Evolutionary conservation across 2,329 filamentous ascomycete species (phyloP), one percentile per base, ranked within the genome.

Genomic region (Aspergillus carbonarius): DNA sequence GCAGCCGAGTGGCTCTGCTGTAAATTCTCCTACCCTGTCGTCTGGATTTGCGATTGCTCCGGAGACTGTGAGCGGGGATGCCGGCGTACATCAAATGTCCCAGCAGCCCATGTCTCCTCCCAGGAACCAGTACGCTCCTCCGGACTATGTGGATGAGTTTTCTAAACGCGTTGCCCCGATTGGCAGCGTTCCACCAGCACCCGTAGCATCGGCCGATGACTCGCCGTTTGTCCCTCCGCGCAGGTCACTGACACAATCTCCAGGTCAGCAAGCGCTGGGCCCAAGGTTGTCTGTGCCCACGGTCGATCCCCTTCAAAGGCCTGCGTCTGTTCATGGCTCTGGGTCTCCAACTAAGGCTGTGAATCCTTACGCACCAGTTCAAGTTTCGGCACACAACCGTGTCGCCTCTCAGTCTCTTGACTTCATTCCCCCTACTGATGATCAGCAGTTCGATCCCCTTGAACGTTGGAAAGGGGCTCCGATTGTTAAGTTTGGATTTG

Each of bases 401-500:
- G 76, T 79, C 47, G 74, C 79, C 42, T 81, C 81, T 13, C 75
- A 79, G 25, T 79, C 82, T 23, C 73, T 85, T 15, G 78, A 82
- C 18, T 87, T 84, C 60, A 82, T 87, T 53, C 66, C 78, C 5
- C 86, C 85, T 4, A 77, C 76, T 49, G 85, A 81, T 63, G 84
- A 84, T 48, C 79, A 80, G 37, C 78, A 80, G 68, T 77, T 86
- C 17, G 95, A 99, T 76, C 86, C 88, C 2, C 79, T 99, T 6
- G 84, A 96, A 72, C 84, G 95, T 64, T 99, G 95, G 95, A 92
- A 90, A 76, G 96, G 96, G 3, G 84, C 86, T 12, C 95, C 96
- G 0, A 83, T 96, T 12, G 88, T 98, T 68, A 85, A 85, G 1
- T 99, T 96, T 88, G 92, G 92, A 2, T 87, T 96, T 50, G 93